phyloP scores from a whole-genome alignment of 1,284 basidiomycete genomes.

The Moesziomyces parantarcticus region DNA sequence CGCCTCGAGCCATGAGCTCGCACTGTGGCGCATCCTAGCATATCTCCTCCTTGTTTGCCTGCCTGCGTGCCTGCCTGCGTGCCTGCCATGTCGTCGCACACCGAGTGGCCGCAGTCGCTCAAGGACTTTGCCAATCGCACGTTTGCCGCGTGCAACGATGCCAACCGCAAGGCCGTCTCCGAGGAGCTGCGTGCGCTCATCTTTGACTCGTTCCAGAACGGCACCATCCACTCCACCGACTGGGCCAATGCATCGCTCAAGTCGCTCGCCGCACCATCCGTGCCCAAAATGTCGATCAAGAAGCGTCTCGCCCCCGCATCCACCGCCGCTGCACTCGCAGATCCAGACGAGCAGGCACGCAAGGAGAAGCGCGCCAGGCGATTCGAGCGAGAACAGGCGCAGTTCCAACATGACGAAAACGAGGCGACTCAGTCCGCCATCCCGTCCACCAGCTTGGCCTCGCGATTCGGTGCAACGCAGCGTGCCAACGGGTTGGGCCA shows the following conservation, averaged over 20 bases:
- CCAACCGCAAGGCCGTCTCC: slow-evolving; percentile 68
- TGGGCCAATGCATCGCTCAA: slow-evolving; percentile 84
- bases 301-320: slow-evolving; percentile 30
- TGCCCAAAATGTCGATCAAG: slow-evolving; percentile 31
- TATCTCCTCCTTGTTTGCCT: too few relatives aligned
- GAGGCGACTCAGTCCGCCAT: slow-evolving; percentile 52
- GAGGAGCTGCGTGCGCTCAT: slow-evolving; percentile 69
- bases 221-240: slow-evolving; percentile 86
- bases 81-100: slow-evolving; percentile 40
- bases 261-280: slow-evolving; percentile 72
- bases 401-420: slow-evolving; percentile 49
- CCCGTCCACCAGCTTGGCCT: slow-evolving; percentile 46
- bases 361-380: slow-evolving; percentile 64
- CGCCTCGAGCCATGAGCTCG: too few relatives aligned
- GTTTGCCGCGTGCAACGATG: slow-evolving; percentile 66
- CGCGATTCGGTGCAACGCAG: slow-evolving; percentile 32
- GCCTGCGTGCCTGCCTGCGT: too few relatives aligned
- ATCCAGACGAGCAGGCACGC: slow-evolving; percentile 53
- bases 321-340: neutral
- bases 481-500: slow-evolving; percentile 17
- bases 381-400: slow-evolving; percentile 63
- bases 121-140: slow-evolving; percentile 63
- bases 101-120: slow-evolving; percentile 56
- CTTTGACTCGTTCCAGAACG: slow-evolving; percentile 70
- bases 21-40: too few relatives aligned